Base-by-base conservation (phyloP, 768 basidiomycete genomes). In the Boletales sp. region DNA sequence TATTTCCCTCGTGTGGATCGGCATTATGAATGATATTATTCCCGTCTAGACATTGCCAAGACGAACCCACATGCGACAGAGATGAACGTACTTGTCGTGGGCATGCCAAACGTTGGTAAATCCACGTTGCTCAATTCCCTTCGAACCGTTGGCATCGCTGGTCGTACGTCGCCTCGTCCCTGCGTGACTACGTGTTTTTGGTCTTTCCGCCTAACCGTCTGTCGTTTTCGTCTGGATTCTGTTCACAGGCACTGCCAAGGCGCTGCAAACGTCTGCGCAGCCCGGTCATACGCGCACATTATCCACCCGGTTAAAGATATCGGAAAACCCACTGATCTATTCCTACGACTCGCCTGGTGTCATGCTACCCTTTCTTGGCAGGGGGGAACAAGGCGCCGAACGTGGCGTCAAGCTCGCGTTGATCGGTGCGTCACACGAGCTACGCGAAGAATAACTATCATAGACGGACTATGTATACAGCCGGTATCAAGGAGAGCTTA, bases 21-120 rank as follows among this genome's bases (percentile, higher is more conserved):
- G 24, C 24, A 6, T 27, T 14, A 13, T 8, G 11, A 40, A 39
- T 21, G 30, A 34, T 37, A 24, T n/a, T 43, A 21, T 38, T 40
- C 12, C 27, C 35, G 27, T 32, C 14, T 43, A 91, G 88, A 81
- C 59, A 77, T 90, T 57, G 86, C 88, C 30, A 82, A 81, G 59
- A 73, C 75, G 37, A 78, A 84, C 63, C 82, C 82, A 44, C 80
- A 89, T 54, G 77, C 82, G 41, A 81, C 83, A 58, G 88, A 88
- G 64, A 71, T 91, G 57, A 93, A 94, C 59, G 86, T 97, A 8
- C 78, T 97, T 3, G 92, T 98, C 19, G 86, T 97, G 51, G 97
- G 97, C 19, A 98, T 99, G 95, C 97, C 97, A 15, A 98, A 98
- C 67, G 93, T 97, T 41, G 95, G 95, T 37, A 98, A 99, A 72